A percentile compares a stretch with the other conserved stretches of the same genome.
phyloP scores from a whole-genome alignment of 2,329 filamentous ascomycete species.

The Apiospora saccharicola region DNA sequence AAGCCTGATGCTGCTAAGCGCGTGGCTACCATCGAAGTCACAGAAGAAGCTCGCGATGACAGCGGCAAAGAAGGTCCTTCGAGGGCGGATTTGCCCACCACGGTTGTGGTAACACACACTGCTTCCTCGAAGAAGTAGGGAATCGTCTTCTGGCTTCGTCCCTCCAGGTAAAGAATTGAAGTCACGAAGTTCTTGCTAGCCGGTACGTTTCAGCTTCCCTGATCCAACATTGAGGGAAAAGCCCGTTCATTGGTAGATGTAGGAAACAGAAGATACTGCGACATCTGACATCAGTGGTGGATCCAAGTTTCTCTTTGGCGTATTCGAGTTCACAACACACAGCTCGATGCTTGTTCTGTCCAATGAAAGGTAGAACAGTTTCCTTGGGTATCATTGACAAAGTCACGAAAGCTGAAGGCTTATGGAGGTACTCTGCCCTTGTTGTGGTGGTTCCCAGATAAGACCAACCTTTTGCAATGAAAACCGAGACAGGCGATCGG shows the following conservation, averaged over 20 bases:
- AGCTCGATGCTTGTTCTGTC: no score
- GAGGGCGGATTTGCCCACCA: neutral
- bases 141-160: no score
- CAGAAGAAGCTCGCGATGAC: neutral
- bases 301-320: neutral
- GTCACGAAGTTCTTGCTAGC: neutral
- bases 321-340: no score
- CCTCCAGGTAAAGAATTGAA: neutral
- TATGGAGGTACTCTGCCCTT: neutral
- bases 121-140: no score
- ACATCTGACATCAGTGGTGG: neutral
- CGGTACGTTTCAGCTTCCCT: neutral
- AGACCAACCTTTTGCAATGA: neutral
- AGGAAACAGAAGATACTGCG: neutral
- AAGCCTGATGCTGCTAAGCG: neutral
- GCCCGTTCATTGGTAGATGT: neutral
- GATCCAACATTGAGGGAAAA: neutral
- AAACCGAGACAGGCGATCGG: neutral
- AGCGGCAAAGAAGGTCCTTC: neutral
- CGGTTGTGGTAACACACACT: neutral
- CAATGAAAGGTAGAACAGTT: neutral
- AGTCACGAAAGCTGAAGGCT: no score
- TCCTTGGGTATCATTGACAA: neutral
- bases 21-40: neutral
- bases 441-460: neutral